Percentiles rank a stretch among this genome's conserved stretches.
Conservation (phyloP, 2,329 filamentous ascomycete species). For the Cladophialophora exuberans region DNA sequence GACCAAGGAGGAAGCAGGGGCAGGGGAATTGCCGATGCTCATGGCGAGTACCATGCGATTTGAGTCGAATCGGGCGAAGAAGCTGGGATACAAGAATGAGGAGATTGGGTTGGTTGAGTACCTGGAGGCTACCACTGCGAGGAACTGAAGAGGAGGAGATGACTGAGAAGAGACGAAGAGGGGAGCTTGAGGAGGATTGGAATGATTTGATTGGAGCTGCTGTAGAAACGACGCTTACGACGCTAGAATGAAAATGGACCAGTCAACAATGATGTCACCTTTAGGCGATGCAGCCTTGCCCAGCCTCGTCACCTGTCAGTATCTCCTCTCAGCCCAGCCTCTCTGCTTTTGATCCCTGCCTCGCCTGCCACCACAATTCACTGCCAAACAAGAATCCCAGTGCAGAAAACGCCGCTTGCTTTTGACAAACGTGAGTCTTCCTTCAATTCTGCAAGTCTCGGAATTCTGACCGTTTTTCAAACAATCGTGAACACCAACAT, state of each 20-base stretch:
- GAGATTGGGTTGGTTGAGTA: constrained; percentile 15
- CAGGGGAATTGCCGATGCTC: constrained; percentile 21
- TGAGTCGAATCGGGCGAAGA: constrained; percentile 10
- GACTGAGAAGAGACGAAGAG: neutral
- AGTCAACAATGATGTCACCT: constrained; percentile 8
- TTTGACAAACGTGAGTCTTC: constrained; percentile 10
- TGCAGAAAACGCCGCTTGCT: neutral
- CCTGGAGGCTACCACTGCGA: neutral
- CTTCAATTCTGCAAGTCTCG: neutral
- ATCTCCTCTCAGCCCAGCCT: constrained; percentile 9
- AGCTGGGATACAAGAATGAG: constrained; percentile 19
- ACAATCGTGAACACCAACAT: neutral
- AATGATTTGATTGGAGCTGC: too few species aligned
- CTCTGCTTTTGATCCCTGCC: neutral
- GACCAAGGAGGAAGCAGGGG: constrained; percentile 12
- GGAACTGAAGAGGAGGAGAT: neutral
- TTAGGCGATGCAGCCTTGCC: neutral
- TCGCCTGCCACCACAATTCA: constrained; percentile 13
- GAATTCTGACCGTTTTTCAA: neutral
- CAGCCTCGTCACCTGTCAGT: constrained; percentile 6
- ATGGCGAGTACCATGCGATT: constrained; percentile 19
- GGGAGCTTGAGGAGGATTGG: too few species aligned
- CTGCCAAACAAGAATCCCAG: neutral
- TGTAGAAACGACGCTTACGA: constrained; percentile 11
- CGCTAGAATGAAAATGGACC: neutral